Conservation (phyloP, 2,329 filamentous ascomycete genomes). For the Neurospora sp. region DNA sequence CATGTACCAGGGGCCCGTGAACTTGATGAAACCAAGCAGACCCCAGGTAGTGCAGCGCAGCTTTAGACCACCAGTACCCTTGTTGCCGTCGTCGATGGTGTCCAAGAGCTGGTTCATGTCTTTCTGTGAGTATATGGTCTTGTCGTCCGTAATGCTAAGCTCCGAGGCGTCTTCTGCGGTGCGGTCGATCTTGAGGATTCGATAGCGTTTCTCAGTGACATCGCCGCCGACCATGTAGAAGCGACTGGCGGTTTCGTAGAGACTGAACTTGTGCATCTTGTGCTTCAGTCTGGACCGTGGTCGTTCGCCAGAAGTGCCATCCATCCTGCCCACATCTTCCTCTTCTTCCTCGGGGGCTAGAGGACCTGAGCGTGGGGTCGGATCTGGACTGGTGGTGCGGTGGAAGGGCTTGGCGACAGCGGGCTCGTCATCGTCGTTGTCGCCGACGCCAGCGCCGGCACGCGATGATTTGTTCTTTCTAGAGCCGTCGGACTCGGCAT, state of each 20-base stretch:
- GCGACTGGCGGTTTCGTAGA: constrained; percentile 88
- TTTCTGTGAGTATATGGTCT: constrained; percentile 83
- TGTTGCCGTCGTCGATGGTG: constrained; percentile 92
- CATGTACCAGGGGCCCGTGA: constrained; percentile 97
- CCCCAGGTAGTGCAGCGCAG: constrained; percentile 90
- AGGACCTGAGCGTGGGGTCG: constrained; percentile 21
- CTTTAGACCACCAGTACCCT: constrained; percentile 78
- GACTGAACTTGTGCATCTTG: constrained; percentile 92
- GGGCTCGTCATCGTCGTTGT: constrained; percentile 49
- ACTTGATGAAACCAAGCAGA: constrained; percentile 86
- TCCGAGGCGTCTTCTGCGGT: constrained; percentile 63
- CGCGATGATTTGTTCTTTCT: constrained; percentile 12
- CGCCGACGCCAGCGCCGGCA: constrained; percentile 24
- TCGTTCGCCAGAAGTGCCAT: constrained; percentile 12
- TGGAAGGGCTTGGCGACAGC: constrained; percentile 49
- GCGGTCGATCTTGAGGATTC: constrained; percentile 90
- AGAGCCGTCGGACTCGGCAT: constrained; percentile 24
- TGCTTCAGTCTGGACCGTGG: constrained; percentile 32
- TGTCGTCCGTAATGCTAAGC: constrained; percentile 82
- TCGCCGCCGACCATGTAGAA: constrained; percentile 95
- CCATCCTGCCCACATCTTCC: constrained; percentile 23
- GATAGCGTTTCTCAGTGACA: constrained; percentile 77
- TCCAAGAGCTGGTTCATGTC: constrained; percentile 92
- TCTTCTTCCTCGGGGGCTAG: constrained; percentile 17
- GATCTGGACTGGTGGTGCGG: constrained; percentile 43